These are phyloP conservation scores for Claviceps pazoutovae DNA, from an alignment of 2,329 filamentous ascomycete species.

Conservation along the genomic window DNA sequence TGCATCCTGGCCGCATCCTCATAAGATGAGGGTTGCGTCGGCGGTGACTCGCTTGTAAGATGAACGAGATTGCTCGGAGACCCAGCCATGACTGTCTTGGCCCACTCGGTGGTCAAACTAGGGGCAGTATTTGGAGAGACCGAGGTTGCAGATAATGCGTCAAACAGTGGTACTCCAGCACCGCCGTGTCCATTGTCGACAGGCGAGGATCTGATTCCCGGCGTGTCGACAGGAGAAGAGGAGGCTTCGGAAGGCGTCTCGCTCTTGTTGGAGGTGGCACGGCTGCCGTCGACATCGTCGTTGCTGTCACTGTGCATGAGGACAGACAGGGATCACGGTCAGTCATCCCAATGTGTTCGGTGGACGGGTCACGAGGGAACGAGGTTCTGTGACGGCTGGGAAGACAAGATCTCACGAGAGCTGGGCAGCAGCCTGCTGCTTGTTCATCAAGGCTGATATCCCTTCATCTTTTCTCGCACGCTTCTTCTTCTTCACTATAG, in stretches of 20 bases:
- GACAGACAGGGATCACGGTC: constrained; percentile 11
- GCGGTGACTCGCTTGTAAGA: constrained; percentile 37
- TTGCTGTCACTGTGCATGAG: constrained; percentile 7
- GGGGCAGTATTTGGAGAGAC: constrained; percentile 33
- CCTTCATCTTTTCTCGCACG: constrained; percentile 39
- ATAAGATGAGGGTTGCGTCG: constrained; percentile 38
- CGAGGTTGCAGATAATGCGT: constrained; percentile 34
- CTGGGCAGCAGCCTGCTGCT: constrained; percentile 37
- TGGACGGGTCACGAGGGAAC: constrained; percentile 8
- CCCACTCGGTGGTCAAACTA: constrained; percentile 34
- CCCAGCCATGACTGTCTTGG: constrained; percentile 26
- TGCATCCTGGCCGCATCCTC: constrained; percentile 31
- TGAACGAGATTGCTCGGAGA: constrained; percentile 41
- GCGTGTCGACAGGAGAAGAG: constrained; percentile 29
- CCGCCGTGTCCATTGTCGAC: constrained; percentile 29
- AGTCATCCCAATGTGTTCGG: constrained; percentile 8
- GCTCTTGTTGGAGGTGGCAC: constrained; percentile 20
- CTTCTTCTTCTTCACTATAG: constrained; percentile 36
- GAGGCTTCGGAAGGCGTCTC: constrained; percentile 28
- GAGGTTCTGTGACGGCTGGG: constrained; percentile 5
- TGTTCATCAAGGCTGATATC: constrained; percentile 39
- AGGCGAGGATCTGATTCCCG: constrained; percentile 29
- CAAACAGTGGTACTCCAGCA: constrained; percentile 30
- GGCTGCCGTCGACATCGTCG: constrained; percentile 15
- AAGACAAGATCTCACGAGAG: constrained; percentile 29